phyloP scores from a whole-genome alignment of 352 stramenopile genomes.

The Globisporangium solare region DNA sequence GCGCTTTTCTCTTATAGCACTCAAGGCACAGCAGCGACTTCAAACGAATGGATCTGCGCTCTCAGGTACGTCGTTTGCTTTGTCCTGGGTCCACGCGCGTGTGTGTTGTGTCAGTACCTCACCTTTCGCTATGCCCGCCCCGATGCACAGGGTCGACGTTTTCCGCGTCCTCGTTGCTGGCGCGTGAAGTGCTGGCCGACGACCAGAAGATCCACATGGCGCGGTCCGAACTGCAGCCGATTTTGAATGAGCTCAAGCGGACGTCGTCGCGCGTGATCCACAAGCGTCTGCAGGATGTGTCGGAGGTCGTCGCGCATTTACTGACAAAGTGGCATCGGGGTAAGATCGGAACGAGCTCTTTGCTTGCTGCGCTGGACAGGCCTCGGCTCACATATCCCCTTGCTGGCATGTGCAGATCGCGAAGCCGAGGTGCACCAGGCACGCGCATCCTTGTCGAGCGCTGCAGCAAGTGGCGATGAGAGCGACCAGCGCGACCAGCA shows the following conservation, averaged over 20 bases:
- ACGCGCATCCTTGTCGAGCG: background rate
- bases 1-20: too few relatives aligned
- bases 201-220: slow-evolving; percentile 64
- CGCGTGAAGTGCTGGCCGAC: slow-evolving; percentile 44
- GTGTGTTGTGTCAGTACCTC: too few relatives aligned
- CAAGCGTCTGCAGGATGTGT: slow-evolving; percentile 73
- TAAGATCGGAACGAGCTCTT: slow-evolving; percentile 4
- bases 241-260: slow-evolving; percentile 51
- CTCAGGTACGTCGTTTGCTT: too few relatives aligned
- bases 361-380: background rate
- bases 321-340: slow-evolving; percentile 69
- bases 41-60: too few relatives aligned
- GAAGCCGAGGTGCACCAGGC: background rate
- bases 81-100: too few relatives aligned
- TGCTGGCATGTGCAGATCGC: slow-evolving; percentile 2
- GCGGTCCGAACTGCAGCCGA: slow-evolving; percentile 48
- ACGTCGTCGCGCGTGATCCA: slow-evolving; percentile 63
- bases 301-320: slow-evolving; percentile 65
- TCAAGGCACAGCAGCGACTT: too few relatives aligned
- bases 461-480: background rate
- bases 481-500: background rate
- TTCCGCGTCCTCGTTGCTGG: slow-evolving; percentile 2
- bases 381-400: background rate
- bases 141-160: background rate
- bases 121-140: too few relatives aligned